A percentile compares a stretch with the other conserved stretches of the same genome.
Evolutionary conservation across 352 stramenopile genomes (phyloP).

Genomic region (Phytopythium oedochilum): DNA sequence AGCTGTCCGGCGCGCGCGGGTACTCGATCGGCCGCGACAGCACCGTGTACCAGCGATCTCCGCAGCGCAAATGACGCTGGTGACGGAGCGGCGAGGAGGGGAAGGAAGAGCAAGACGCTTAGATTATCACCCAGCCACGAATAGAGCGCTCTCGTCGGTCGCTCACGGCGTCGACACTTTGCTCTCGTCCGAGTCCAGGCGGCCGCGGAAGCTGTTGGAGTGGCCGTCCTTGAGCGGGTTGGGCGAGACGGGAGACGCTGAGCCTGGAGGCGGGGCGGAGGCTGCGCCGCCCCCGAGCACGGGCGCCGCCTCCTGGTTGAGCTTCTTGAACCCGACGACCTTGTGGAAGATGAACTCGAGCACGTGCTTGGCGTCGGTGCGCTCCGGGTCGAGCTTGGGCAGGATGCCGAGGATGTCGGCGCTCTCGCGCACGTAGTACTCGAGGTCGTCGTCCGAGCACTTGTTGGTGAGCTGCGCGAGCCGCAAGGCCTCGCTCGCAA

Average conservation of each 20-base stretch:
- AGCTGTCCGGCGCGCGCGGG: constrained; percentile 40
- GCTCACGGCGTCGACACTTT: constrained; percentile 45
- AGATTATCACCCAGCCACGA: neutral
- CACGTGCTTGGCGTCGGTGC: constrained; percentile 84
- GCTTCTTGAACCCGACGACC: constrained; percentile 93
- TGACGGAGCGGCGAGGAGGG: too few species aligned
- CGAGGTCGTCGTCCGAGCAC: constrained; percentile 91
- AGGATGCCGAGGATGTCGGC: constrained; percentile 91
- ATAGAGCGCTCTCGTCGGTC: neutral
- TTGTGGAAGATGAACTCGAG: constrained; percentile 91
- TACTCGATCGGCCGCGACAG: constrained; percentile 55
- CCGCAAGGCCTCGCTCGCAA: constrained; percentile 88
- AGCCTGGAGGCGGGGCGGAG: constrained; percentile 7
- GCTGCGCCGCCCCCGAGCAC: constrained; percentile 9
- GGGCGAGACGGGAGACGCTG: constrained; percentile 14
- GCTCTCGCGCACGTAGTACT: constrained; percentile 93
- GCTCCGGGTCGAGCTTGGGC: constrained; percentile 65
- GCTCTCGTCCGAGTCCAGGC: constrained; percentile 43
- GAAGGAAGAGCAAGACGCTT: neutral
- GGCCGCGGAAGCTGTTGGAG: constrained; percentile 14
- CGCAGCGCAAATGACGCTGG: constrained; percentile 3
- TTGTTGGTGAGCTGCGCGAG: constrained; percentile 96
- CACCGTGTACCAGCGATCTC: constrained; percentile 56
- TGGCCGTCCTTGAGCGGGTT: constrained; percentile 9
- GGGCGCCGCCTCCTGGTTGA: constrained; percentile 65